These are phyloP conservation scores for Rhododendron mucronatum DNA, from an alignment of 148 eudicot species.

Conservation along the genomic window DNA sequence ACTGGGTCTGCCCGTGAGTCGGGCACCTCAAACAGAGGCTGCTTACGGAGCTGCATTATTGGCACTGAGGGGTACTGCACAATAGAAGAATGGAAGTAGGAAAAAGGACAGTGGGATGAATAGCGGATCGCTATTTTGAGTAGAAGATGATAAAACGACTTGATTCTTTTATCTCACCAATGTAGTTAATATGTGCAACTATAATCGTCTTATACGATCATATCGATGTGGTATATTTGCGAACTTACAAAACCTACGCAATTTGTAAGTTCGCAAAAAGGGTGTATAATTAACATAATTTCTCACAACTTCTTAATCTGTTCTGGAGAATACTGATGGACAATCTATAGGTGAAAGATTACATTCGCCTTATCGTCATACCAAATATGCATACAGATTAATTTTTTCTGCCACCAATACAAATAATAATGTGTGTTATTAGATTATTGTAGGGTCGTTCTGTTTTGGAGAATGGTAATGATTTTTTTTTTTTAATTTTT, in stretches of 20 bases:
- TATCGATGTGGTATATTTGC: too few species aligned
- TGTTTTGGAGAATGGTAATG: too few species aligned
- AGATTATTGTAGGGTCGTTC: too few species aligned
- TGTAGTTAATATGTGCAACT: background rate
- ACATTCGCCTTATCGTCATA: background rate
- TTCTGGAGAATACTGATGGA: background rate
- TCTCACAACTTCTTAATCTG: background rate
- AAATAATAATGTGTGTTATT: too few species aligned
- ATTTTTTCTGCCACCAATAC: background rate
- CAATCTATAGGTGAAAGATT: background rate
- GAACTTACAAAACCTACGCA: too few species aligned
- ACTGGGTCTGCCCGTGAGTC: constrained; percentile 70
- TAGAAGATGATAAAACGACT: background rate
- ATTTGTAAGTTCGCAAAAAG: too few species aligned
- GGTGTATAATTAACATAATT: too few species aligned
- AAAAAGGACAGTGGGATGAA: background rate
- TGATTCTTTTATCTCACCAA: background rate
- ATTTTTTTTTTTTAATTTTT: too few species aligned
- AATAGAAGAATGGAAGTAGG: background rate
- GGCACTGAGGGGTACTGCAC: constrained; percentile 63
- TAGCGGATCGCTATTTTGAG: background rate
- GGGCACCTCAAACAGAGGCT: constrained; percentile 89
- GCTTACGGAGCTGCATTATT: constrained; percentile 95
- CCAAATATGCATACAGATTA: background rate
- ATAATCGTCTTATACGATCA: background rate